phyloP scores from a whole-genome alignment of 1,284 basidiomycete species.

The Rhodotorula sp. region DNA sequence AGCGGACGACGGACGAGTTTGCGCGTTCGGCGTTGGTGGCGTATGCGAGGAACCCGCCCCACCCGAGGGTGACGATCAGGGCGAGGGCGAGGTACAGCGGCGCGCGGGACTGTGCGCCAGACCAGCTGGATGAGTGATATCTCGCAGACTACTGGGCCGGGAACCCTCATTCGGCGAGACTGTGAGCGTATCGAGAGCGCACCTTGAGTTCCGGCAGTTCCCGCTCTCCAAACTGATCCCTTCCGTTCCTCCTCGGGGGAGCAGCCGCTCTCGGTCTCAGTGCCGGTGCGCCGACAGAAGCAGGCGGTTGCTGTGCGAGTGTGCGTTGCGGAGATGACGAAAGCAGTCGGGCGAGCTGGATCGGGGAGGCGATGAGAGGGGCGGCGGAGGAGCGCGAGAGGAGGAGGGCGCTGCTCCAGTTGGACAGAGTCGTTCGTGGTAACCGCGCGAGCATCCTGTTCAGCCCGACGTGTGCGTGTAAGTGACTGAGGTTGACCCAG shows the following conservation, averaged over 20 bases:
- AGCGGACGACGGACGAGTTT: conserved; percentile 37
- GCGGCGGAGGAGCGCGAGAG: neutral
- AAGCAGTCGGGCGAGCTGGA: neutral
- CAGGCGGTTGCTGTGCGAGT: neutral
- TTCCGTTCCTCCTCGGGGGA: neutral
- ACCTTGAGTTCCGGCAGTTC: conserved; percentile 20
- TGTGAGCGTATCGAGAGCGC: neutral
- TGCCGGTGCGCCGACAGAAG: too few relatives aligned
- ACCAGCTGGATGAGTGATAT: neutral
- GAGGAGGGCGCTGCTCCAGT: neutral
- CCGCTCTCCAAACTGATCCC: conserved; percentile 5
- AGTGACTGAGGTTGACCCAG: neutral
- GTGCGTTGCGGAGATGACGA: neutral
- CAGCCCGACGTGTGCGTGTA: too few relatives aligned
- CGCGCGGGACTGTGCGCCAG: conserved; percentile 25
- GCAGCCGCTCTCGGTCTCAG: neutral
- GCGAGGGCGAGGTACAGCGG: conserved; percentile 36
- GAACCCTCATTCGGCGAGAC: neutral
- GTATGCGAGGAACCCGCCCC: conserved; percentile 39
- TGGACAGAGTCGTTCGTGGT: neutral
- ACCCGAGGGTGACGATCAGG: conserved; percentile 17
- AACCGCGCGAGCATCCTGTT: neutral
- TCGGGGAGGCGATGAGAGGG: neutral
- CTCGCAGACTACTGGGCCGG: neutral
- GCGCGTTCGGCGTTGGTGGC: conserved; percentile 41